Base-by-base conservation (phyloP, 1,139 yeast genomes). In the Hanseniaspora uvarum region DNA sequence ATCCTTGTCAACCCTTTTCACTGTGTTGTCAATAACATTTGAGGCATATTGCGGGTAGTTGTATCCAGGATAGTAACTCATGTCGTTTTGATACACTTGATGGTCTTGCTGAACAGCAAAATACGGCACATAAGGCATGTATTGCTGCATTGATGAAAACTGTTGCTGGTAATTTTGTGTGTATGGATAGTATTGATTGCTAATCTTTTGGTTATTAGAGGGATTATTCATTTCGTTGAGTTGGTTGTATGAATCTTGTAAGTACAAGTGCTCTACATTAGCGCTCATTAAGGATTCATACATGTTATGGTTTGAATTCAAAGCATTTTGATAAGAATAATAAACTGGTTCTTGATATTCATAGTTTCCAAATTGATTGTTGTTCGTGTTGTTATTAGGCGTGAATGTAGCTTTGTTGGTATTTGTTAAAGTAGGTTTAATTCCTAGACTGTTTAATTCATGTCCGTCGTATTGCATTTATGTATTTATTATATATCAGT, bases 151-250 rank as follows among this genome's bases (percentile, higher is more conserved):
- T 7, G 30, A 18, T 6, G 34, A 24, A 7, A 28, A 41, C 10
- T 28, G 46, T 10, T 28, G 46, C 10, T 28, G 46, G 24, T 41
- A 41, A 12, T 41, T 41, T 11, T 34, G 47, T 1, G 53, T 41
- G 28, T 49, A 49, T 16, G 53, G 47, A 12, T 41, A 41, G 24
- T 34, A 49, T 5, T 30, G 37, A 38, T 36, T 49, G 26, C 5
- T 37, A 7, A 1, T 7, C n/a, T 21, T 37, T 21, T 19, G 26
- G 1, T 7, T 19, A n/a, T 37, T 37, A 7, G 24, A 12, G 16
- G n/a, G 24, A 10, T 4, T 24, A 23, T 23, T 23, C n/a, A 23
- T 21, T 10, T 41, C 46, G 16, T 26, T 41, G 2, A 40, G 18
- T 11, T 41, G 46, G n/a, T 16, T 18, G 16, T 11, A 23, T 5